Evolutionary conservation across 116 monocot genomes (phyloP).

Genomic region (Papilionanthe hybrid): DNA sequence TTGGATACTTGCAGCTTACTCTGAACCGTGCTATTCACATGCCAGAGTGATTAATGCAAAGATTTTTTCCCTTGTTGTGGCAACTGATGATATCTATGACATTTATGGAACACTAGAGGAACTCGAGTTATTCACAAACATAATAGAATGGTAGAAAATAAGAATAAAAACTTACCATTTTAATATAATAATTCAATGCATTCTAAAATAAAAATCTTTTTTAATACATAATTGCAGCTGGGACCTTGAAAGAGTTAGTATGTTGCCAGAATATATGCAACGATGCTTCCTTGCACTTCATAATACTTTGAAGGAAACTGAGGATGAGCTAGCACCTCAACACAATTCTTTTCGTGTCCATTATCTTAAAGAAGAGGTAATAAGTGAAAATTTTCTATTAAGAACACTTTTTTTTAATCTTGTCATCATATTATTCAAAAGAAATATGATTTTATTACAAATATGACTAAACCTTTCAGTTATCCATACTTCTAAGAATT

Average conservation of each 20-base stretch:
- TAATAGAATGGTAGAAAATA: not conserved
- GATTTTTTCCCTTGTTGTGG: not conserved
- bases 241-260: not conserved
- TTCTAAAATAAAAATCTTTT: not conserved
- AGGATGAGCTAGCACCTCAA: not conserved
- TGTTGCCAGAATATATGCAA: not conserved
- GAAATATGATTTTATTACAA: too few relatives aligned
- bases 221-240: not conserved
- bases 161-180: not conserved
- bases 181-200: not conserved
- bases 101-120: constrained; percentile 11
- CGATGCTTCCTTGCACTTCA: not conserved
- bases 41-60: not conserved
- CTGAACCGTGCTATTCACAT: not conserved
- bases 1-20: constrained; percentile 6
- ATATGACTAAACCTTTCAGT: too few relatives aligned
- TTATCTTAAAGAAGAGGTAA: not conserved
- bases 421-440: too few relatives aligned
- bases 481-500: too few relatives aligned
- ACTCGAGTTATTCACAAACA: not conserved
- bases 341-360: not conserved
- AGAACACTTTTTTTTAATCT: too few relatives aligned
- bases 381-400: not conserved
- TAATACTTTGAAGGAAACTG: not conserved
- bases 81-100: constrained; percentile 12